Conservation (phyloP, 768 basidiomycete genomes). For the Trametes gibbosa region DNA sequence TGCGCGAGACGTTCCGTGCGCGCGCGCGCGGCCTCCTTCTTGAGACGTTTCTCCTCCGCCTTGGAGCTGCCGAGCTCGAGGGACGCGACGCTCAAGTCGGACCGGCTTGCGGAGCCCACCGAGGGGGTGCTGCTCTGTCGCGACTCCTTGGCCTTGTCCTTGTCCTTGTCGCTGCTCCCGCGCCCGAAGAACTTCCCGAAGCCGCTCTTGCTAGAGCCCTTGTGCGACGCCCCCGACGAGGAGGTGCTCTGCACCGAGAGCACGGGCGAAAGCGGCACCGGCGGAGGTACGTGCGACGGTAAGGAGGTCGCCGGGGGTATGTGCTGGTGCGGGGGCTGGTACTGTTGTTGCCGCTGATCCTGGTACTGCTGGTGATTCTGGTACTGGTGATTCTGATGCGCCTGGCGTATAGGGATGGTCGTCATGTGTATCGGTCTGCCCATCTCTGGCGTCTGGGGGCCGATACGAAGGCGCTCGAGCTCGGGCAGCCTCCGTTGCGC, state of each 20-base stretch:
- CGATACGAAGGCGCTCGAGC: constrained; percentile 8
- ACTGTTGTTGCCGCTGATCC: background rate
- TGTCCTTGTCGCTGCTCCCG: background rate
- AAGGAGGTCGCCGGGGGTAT: background rate
- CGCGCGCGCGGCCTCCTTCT: constrained; percentile 40
- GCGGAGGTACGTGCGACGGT: background rate
- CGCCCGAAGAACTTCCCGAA: constrained; percentile 9
- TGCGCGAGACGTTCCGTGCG: constrained; percentile 43
- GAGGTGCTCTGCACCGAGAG: constrained; percentile 8
- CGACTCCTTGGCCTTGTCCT: constrained; percentile 20
- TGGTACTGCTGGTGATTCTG: background rate
- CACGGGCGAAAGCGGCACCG: constrained; percentile 8
- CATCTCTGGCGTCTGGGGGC: background rate
- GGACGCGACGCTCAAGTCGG: constrained; percentile 14
- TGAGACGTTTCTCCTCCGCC: constrained; percentile 42
- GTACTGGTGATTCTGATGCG: background rate
- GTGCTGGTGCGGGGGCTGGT: background rate
- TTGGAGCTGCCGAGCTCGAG: constrained; percentile 14
- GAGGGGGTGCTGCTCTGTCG: constrained; percentile 10
- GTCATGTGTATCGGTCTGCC: too few species aligned
- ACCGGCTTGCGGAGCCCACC: constrained; percentile 5
- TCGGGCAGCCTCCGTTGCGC: background rate
- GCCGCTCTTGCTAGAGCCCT: background rate
- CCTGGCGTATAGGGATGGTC: background rate
- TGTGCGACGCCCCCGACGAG: constrained; percentile 8